A percentile compares a stretch with the other conserved stretches of the same genome.
Evolutionary conservation across 192 early-diverging fungal species (phyloP).

Genomic region (Chytriomyces sp.): DNA sequence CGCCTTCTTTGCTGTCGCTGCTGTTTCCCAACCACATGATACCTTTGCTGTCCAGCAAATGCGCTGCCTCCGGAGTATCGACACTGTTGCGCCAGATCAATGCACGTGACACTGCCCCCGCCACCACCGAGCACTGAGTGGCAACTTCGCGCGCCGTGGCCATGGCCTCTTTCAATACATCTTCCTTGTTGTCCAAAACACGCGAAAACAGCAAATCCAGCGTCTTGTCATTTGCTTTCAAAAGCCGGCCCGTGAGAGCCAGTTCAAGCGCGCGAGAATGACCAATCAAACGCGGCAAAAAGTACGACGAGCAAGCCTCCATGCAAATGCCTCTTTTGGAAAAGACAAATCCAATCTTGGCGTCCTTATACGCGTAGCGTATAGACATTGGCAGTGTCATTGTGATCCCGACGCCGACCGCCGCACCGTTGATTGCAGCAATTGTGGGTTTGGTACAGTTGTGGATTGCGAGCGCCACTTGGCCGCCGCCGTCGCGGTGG

Average conservation of each 20-base stretch:
- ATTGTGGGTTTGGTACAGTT: constrained; percentile 31
- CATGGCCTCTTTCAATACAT: neutral
- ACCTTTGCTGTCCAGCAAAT: constrained; percentile 31
- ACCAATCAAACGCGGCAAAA: constrained; percentile 17
- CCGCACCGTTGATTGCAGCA: constrained; percentile 37
- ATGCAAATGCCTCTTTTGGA: constrained; percentile 20
- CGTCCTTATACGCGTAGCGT: constrained; percentile 26
- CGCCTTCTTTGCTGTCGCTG: constrained; percentile 23
- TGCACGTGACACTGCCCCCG: neutral
- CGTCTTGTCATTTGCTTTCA: neutral
- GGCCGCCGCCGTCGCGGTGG: constrained; percentile 29
- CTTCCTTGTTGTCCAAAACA: neutral
- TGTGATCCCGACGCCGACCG: constrained; percentile 37
- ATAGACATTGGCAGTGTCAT: constrained; percentile 38
- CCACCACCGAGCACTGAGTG: neutral
- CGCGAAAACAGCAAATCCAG: constrained; percentile 1
- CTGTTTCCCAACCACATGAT: constrained; percentile 21
- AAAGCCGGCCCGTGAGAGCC: constrained; percentile 34
- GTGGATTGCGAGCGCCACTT: constrained; percentile 25
- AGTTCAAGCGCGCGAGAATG: constrained; percentile 36
- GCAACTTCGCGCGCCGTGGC: neutral
- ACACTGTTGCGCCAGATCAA: constrained; percentile 12
- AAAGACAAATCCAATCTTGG: constrained; percentile 38
- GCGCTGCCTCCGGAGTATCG: constrained; percentile 27
- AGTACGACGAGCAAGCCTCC: constrained; percentile 19